Percentiles rank a stretch among this genome's conserved stretches.
Conservation (phyloP, 2,329 filamentous ascomycete genomes). For the Colletotrichum phormii region DNA sequence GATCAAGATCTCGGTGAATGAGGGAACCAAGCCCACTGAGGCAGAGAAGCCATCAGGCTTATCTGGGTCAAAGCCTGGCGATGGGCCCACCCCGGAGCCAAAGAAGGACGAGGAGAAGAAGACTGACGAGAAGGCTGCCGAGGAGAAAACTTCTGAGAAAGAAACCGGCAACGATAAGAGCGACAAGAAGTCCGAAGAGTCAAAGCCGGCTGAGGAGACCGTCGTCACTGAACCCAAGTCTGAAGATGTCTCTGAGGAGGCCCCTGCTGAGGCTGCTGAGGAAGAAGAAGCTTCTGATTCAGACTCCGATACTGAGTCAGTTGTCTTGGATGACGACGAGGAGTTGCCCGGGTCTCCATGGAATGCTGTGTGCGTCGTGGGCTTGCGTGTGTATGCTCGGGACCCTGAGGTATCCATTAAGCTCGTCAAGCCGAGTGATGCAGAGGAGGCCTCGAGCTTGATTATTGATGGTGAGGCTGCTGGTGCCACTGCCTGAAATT, state of each 20-base stretch:
- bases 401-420: constrained; percentile 49
- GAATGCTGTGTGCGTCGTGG: constrained; percentile 56
- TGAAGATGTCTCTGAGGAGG: neutral
- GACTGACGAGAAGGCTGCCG: too few species aligned
- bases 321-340: constrained; percentile 32
- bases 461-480: constrained; percentile 43
- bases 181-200: constrained; percentile 16
- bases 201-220: neutral
- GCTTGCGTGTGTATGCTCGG: constrained; percentile 52
- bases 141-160: neutral
- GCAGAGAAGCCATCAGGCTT: neutral
- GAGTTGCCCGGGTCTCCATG: constrained; percentile 43
- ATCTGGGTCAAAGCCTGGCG: constrained; percentile 9
- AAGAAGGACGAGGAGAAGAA: constrained; percentile 25
- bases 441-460: constrained; percentile 44
- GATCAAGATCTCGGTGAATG: constrained; percentile 26
- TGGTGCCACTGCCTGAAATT: constrained; percentile 44
- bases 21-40: neutral
- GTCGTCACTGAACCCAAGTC: neutral
- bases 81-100: constrained; percentile 5
- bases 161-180: neutral
- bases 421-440: constrained; percentile 47
- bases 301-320: constrained; percentile 17
- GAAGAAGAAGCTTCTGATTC: constrained; percentile 28
- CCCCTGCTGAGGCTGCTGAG: constrained; percentile 23